Evolutionary conservation across 257 asterid species (phyloP).

Genomic region (Henckelia pumila): DNA sequence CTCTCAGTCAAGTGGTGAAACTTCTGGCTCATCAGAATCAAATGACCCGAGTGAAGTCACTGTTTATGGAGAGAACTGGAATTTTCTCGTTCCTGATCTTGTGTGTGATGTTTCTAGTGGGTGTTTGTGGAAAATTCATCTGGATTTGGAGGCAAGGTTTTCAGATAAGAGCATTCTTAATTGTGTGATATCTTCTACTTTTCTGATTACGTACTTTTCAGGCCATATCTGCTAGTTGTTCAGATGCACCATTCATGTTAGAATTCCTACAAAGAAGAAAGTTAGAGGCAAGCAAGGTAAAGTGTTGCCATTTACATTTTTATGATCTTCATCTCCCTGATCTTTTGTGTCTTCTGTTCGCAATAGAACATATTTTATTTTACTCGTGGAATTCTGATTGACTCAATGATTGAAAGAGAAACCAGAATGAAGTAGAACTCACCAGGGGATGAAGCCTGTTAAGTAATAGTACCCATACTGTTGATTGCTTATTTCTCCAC

Average conservation of each 20-base stretch:
- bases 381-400: conserved; percentile 7
- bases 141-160: conserved; percentile 87
- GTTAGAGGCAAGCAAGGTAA: conserved; percentile 83
- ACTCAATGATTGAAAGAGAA: not conserved
- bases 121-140: conserved; percentile 69
- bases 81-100: conserved; percentile 84
- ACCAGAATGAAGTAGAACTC: no score
- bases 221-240: conserved; percentile 93
- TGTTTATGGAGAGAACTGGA: conserved; percentile 79
- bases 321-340: not conserved
- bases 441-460: no score
- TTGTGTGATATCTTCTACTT: conserved; percentile 24
- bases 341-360: conserved; percentile 3
- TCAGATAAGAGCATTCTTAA: conserved; percentile 16
- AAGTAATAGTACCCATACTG: no score
- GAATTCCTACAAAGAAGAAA: conserved; percentile 93
- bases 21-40: conserved; percentile 42
- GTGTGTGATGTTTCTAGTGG: conserved; percentile 71
- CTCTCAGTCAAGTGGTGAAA: conserved; percentile 42
- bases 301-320: conserved; percentile 20
- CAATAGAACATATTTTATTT: conserved; percentile 6
- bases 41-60: conserved; percentile 43
- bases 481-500: no score
- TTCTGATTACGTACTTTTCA: conserved; percentile 40
- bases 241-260: conserved; percentile 71